Percentiles rank a stretch among this genome's conserved stretches.
These are phyloP conservation scores for Punctularia strigosozonata DNA, from an alignment of 768 basidiomycete genomes.

Conservation along the genomic window DNA sequence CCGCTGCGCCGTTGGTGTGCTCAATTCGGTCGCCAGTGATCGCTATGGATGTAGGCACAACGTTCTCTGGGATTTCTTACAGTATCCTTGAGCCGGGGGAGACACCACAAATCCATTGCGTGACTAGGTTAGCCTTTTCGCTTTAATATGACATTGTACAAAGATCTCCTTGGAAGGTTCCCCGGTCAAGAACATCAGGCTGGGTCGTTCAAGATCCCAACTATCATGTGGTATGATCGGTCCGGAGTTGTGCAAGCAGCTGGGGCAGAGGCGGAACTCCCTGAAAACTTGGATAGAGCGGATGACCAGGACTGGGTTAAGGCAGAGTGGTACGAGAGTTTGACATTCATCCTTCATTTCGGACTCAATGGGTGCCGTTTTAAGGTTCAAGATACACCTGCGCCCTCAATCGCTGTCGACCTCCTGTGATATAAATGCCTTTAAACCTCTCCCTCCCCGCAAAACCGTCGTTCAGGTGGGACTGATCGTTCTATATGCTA, in stretches of 20 bases:
- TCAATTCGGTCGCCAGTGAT: slow-evolving; percentile 30
- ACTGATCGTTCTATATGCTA: too few relatives aligned
- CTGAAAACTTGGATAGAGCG: slow-evolving; percentile 23
- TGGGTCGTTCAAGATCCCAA: slow-evolving; percentile 37
- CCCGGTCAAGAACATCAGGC: slow-evolving; percentile 35
- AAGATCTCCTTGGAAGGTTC: slow-evolving; percentile 18
- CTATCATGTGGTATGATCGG: slow-evolving; percentile 33
- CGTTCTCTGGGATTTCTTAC: slow-evolving; percentile 38
- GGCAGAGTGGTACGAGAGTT: slow-evolving; percentile 17
- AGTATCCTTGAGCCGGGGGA: slow-evolving; percentile 24
- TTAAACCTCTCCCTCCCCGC: slow-evolving; percentile 30
- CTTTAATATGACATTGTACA: not conserved
- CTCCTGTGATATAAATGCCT: slow-evolving; percentile 15
- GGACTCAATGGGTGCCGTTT: not conserved
- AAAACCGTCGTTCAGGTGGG: slow-evolving; percentile 30
- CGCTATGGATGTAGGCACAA: slow-evolving; percentile 43
- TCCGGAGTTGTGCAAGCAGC: slow-evolving; percentile 26
- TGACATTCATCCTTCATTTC: not conserved
- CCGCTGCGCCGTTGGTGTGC: too few relatives aligned
- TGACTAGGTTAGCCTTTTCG: slow-evolving; percentile 11
- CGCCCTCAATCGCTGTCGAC: slow-evolving; percentile 15
- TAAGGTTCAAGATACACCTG: slow-evolving; percentile 25
- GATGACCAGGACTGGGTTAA: slow-evolving; percentile 23
- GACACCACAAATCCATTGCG: slow-evolving; percentile 15
- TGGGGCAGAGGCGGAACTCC: slow-evolving; percentile 30